Percentiles rank a stretch among this genome's conserved stretches.
phyloP scores from a whole-genome alignment of 805 yeast genomes.

The Hyphopichia homilentoma region DNA sequence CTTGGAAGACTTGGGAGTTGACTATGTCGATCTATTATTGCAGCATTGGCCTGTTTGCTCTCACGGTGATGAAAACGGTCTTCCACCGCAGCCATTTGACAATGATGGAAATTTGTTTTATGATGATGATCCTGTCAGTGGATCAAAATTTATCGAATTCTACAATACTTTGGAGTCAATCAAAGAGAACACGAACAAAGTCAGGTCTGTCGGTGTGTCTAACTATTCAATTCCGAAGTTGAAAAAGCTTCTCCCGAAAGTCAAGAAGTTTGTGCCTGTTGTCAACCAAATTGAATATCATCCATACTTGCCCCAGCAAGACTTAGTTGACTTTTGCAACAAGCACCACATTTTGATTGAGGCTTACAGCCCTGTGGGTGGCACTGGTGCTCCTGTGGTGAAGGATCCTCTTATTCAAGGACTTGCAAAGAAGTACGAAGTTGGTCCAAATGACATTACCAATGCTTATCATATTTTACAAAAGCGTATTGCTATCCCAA shows the following conservation, averaged over 20 bases:
- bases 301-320: constrained; percentile 36
- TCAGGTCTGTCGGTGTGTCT: constrained; percentile 33
- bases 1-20: constrained; percentile 36
- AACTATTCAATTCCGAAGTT: constrained; percentile 29
- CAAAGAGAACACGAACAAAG: constrained; percentile 24
- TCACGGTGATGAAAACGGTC: constrained; percentile 37
- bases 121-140: constrained; percentile 33
- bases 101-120: constrained; percentile 28
- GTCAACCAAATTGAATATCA: constrained; percentile 35
- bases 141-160: constrained; percentile 26
- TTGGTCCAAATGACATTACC: constrained; percentile 52
- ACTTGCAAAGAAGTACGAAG: constrained; percentile 55
- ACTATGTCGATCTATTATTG: constrained; percentile 43
- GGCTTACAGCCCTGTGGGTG: constrained; percentile 65
- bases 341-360: constrained; percentile 38
- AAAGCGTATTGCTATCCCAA: constrained; percentile 58
- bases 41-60: constrained; percentile 52
- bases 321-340: constrained; percentile 35
- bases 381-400: constrained; percentile 61
- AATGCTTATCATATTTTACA: constrained; percentile 56
- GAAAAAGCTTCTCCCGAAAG: constrained; percentile 20
- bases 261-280: constrained; percentile 22
- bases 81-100: constrained; percentile 34
- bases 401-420: constrained; percentile 46
- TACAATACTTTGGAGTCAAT: constrained; percentile 29